phyloP scores from a whole-genome alignment of 2,329 filamentous ascomycete genomes.

The Aspergillus felis region DNA sequence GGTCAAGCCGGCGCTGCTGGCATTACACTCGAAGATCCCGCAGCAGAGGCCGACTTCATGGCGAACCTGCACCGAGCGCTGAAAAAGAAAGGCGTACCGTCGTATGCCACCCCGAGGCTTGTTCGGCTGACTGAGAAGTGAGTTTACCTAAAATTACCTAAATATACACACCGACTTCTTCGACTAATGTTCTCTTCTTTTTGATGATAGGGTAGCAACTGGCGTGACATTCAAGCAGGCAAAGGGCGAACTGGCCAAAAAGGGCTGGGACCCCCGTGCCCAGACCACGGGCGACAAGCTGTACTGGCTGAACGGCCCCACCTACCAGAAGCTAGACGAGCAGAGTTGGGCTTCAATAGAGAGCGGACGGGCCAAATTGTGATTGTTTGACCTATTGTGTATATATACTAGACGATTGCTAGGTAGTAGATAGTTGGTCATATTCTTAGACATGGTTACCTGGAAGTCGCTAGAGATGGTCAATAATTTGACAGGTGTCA shows the following conservation, averaged over 20 bases:
- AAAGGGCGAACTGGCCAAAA: constrained; percentile 43
- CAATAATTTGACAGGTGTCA: too few species aligned
- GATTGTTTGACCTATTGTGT: constrained; percentile 5
- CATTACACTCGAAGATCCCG: constrained; percentile 39
- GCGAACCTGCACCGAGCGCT: constrained; percentile 34
- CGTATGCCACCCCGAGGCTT: constrained; percentile 46
- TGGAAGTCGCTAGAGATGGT: not conserved
- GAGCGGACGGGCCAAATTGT: constrained; percentile 42
- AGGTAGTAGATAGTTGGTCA: not conserved
- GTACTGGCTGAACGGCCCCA: constrained; percentile 43
- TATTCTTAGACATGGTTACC: not conserved
- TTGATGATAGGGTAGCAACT: constrained; percentile 35
- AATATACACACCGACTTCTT: not conserved
- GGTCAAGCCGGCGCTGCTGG: constrained; percentile 47
- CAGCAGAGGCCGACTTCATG: constrained; percentile 36
- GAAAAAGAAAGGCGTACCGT: constrained; percentile 43
- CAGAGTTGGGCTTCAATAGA: constrained; percentile 41
- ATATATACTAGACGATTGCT: not conserved
- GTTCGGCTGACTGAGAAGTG: constrained; percentile 46
- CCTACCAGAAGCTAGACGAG: constrained; percentile 37
- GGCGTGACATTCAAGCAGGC: constrained; percentile 51
- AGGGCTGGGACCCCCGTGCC: constrained; percentile 36
- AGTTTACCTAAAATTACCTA: constrained; percentile 13
- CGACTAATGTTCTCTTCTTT: constrained; percentile 6
- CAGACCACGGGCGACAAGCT: constrained; percentile 35